Conservation (phyloP, 805 yeast genomes). For the Metschnikowia henanensis region DNA sequence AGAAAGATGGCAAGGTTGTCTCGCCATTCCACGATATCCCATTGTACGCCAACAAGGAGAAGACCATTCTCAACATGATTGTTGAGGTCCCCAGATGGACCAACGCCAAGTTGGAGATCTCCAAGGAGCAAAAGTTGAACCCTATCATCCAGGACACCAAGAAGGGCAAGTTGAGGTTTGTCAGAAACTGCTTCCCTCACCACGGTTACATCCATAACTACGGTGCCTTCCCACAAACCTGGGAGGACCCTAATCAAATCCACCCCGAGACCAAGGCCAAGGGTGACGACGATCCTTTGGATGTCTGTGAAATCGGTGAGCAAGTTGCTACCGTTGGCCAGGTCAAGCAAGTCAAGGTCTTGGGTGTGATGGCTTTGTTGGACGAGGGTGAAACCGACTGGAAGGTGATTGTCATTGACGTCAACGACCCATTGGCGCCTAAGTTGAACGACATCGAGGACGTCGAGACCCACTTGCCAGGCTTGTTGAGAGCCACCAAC, state of each 20-base stretch:
- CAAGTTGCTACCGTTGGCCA: slow-evolving; percentile 48
- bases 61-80: slow-evolving; percentile 35
- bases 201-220: slow-evolving; percentile 86
- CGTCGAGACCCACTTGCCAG: slow-evolving; percentile 67
- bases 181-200: slow-evolving; percentile 77
- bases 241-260: slow-evolving; percentile 87
- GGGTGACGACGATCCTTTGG: slow-evolving; percentile 50
- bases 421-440: slow-evolving; percentile 62
- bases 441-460: slow-evolving; percentile 64
- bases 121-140: slow-evolving; percentile 55
- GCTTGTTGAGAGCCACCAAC: slow-evolving; percentile 64
- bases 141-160: slow-evolving; percentile 82
- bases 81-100: slow-evolving; percentile 63
- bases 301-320: slow-evolving; percentile 51
- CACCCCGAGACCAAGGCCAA: slow-evolving; percentile 46
- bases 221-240: slow-evolving; percentile 90
- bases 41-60: slow-evolving; percentile 87
- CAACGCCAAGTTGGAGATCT: slow-evolving; percentile 81
- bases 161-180: slow-evolving; percentile 73
- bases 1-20: slow-evolving; percentile 90
- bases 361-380: slow-evolving; percentile 76
- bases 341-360: slow-evolving; percentile 53
- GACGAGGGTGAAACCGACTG: slow-evolving; percentile 98
- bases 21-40: slow-evolving; percentile 85
- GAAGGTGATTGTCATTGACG: slow-evolving; percentile 77